Base-by-base conservation (phyloP, 768 basidiomycete species). In the Boletus subcaerulescens region DNA sequence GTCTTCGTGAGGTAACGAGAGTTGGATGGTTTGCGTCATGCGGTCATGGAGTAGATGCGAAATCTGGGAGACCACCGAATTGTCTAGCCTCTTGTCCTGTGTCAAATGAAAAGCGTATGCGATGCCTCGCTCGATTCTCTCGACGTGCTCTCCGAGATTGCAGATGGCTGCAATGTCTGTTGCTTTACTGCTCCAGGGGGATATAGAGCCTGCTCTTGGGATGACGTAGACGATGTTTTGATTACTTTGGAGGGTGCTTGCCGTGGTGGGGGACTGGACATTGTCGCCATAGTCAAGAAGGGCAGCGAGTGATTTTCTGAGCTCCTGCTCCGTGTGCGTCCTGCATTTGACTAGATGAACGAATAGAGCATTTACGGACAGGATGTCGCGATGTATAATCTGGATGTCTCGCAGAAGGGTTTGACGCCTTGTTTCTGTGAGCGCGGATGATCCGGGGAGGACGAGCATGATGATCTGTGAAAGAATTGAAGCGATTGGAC, bases 171-270 rank as follows among this genome's bases (percentile, higher is more conserved):
- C 82, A 52, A 99, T 98, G 68, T 99, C 95, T 0, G 96, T 98
- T 3, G 97, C 96, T 74, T 99, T 99, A 72, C 91, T 96, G 6
- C 96, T 98, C 97, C 97, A 99, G 3, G 97, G 95, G 5, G 96
- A 98, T 64, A 98, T 88, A 4, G 95, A 94, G 4, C 96, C 95
- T 9, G 84, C 79, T 54, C 95, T 76, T 12, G 95, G 95, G 7
- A 89, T 74, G 39, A 97, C 84, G 67, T 84, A 96, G 40, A 85
- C 73, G 12, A 85, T 74, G 46, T 82, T 81, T 26, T 61, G 54
- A 41, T 58, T 60, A 11, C 66, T 66, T 17, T 66, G 64, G 48
- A 76, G 63, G 26, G 70, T 65, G 20, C 67, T 58, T 12, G 67
- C 58, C 0, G 86, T 85, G 8, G 62, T 71, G 4, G 75, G 67